phyloP scores from a whole-genome alignment of 495 filamentous ascomycete genomes.

The Entonaema liquescens region DNA sequence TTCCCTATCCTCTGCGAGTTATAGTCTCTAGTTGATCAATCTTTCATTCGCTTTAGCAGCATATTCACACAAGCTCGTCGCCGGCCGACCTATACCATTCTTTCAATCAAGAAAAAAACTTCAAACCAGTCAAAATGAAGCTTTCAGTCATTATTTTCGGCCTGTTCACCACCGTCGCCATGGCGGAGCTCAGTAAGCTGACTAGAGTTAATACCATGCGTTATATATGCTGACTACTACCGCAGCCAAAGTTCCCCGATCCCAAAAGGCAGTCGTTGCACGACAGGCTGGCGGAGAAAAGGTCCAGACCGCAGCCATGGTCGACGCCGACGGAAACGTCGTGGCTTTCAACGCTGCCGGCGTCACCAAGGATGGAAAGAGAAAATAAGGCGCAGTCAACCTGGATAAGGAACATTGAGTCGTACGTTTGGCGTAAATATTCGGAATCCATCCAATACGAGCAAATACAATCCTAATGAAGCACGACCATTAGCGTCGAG shows the following conservation, averaged over 20 bases:
- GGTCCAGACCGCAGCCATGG: constrained; percentile 52
- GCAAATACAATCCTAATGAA: constrained; percentile 4
- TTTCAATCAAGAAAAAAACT: constrained; percentile 22
- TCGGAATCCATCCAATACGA: neutral
- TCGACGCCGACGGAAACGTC: constrained; percentile 49
- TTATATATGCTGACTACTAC: constrained; percentile 2
- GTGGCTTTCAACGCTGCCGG: constrained; percentile 51
- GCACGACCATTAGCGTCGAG: constrained; percentile 28
- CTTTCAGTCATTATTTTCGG: constrained; percentile 57
- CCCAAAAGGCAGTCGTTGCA: constrained; percentile 29
- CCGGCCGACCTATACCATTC: constrained; percentile 56
- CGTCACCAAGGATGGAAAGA: constrained; percentile 52
- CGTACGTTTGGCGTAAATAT: neutral
- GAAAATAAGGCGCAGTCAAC: neutral
- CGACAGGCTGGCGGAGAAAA: constrained; percentile 43
- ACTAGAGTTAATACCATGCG: neutral
- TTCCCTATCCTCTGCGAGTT: constrained; percentile 36
- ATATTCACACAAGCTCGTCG: constrained; percentile 52
- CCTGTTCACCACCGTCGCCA: constrained; percentile 55
- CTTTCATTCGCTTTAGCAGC: constrained; percentile 36
- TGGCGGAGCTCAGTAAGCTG: constrained; percentile 50
- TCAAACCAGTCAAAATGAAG: constrained; percentile 60
- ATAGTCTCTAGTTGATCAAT: constrained; percentile 32
- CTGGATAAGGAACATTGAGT: neutral
- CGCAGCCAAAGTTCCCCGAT: constrained; percentile 38